Base-by-base conservation (phyloP, 1,284 basidiomycete species). In the Austroboletus niveus region DNA sequence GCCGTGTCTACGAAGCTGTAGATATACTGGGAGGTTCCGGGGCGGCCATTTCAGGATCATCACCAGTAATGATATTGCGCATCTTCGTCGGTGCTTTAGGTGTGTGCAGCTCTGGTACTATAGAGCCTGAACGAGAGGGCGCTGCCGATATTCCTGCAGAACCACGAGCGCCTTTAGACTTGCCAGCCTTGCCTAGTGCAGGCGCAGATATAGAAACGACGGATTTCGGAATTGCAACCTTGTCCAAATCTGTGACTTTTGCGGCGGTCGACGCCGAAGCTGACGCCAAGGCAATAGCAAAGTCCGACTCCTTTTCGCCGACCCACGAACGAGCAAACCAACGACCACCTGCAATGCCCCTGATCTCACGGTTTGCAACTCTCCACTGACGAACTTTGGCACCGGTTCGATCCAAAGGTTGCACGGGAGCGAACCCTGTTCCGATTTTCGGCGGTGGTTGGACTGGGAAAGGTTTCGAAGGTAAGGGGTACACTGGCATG, bases 251-350 rank as follows among this genome's bases (percentile, higher is more conserved):
- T 42, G 54, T 57, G 60, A 69, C 51, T 56, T 62, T 61, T 43
- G 66, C 54, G 38, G 61, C 58, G 29, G 61, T 57, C 15, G 62
- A 49, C 24, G 62, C 59, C 15, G 61, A 42, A 53, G 79, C 59
- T 14, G 63, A 60, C 5, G 62, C 53, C 2, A 76, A 49, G 4
- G 66, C 58, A 14, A 57, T 57, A 1, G 72, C 77, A 51, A 77
- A 82, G 53, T 85, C 79, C 12, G 85, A 88, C 41, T 87, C 85
- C 66, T 87, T 89, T 53, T 84, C 83, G n/a, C 87, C 88, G 12
- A 87, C 84, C 87, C 87, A 90, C 12, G 84, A 72, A 29, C 77
- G 78, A 8, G 81, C 71, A 59, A 89, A 85, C 88, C 88, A 90
- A 29, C 87, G 78, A 3, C 87, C 87, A 12, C 87, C 87, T 31